Evolutionary conservation across 768 basidiomycete species (phyloP), one percentile per base, ranked within the genome.

Genomic region (Tulasnella sp.): DNA sequence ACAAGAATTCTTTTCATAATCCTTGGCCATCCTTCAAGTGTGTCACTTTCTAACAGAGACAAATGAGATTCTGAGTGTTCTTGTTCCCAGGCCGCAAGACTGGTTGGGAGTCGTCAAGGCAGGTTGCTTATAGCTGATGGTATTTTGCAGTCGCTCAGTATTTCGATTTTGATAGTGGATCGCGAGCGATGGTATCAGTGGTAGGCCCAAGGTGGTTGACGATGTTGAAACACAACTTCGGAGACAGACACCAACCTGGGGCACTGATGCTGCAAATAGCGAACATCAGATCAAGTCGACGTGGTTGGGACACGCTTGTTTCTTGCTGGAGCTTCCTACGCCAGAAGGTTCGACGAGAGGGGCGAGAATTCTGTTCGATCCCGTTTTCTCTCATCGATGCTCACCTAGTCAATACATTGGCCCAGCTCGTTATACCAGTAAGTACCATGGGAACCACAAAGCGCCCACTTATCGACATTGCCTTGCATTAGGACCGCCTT

Each of bases 241-340:
- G 4, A 33, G 52, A 19, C 55, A 50, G 10, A 47, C 34, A 39
- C 58, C 58, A 9, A 46, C 34, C 3, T 59, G 31, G 8, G 58
- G 58, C 5, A 20, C 25, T 10, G 22, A 37, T 10, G 25, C 7
- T n/a, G 25, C 4, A n/a, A 35, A 16, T 13, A 32, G 19, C 2
- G 42, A 37, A 3, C 55, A 55, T 1, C 50, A 46, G 3, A 68
- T 76, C 29, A 75, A 71, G 54, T 63, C 72, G 5, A 77, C 75
- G 0, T 76, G 73, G 73, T 64, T 77, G 0, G 75, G 75, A 8
- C 75, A 77, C 60, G 75, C 75, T 0, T 75, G 70, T 44, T 74
- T 75, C 62, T 61, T 75, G 3, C 62, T 76, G 12, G 73, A 77
- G 60, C 62, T 76, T 39, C 75, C 74, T 1, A 61, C 58, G 5